Evolutionary conservation across 768 basidiomycete genomes (phyloP), one percentile per base, ranked within the genome.

Genomic region (Jaapia argillacea): DNA sequence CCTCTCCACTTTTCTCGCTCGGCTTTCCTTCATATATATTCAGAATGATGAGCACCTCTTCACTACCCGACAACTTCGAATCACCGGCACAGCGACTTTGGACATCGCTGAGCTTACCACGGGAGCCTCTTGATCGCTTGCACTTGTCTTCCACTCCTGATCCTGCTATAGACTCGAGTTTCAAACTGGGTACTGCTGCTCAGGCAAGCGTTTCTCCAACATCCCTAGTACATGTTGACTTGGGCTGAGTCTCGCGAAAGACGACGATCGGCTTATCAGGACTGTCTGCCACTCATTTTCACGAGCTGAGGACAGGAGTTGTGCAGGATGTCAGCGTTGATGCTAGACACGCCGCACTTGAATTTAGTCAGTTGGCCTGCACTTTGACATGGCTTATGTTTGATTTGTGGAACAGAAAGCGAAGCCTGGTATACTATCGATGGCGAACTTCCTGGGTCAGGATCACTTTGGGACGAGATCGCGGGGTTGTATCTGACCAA

Each of bases 401-500:
- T 40, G 23, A 23, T 41, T 21, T 20, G 14, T 14, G 7, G 6
- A 33, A 7, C 42, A 79, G 74, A 67, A 35, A 74, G 73, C 49
- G 70, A 78, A 50, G 61, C 58, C 1, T 79, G 63, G 51, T 75
- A 77, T 49, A 68, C 67, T 0, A 36, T 75, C 0, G 62, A 76
- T 47, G 67, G 60, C 2, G 22, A 58, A 23, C 38, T 63, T 10
- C 62, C 67, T 0, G 50, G 52, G 16, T 41, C 50, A 6, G 57
- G 54, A 5, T 43, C 52, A 2, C 4, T 67, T 4, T 77, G 71
- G 65, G 77, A 79, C 43, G 51, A 51, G 5, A 63, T 79, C 10
- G 72, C 71, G 1, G 79, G 77, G 1, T 41, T 75, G 0, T 80
- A 79, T 50, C 52, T 58, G 27, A 77, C 77, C n/a, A 71, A 67